These are phyloP conservation scores for Samsoniella hepiali DNA, from an alignment of 2,329 filamentous ascomycete genomes.

Conservation along the genomic window DNA sequence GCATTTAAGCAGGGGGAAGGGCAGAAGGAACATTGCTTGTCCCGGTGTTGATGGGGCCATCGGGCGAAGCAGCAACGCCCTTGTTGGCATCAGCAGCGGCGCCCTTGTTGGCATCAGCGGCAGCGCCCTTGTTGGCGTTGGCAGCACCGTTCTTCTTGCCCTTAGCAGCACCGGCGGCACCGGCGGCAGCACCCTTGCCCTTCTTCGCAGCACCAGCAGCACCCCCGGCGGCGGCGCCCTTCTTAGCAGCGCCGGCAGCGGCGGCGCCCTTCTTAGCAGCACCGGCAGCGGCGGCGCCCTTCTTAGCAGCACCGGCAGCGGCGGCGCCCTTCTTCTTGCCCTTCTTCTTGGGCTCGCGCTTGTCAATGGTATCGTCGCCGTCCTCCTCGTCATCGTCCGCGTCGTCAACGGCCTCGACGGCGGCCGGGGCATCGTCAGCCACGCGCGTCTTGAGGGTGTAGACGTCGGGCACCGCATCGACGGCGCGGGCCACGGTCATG, in stretches of 20 bases:
- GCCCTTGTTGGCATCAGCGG: neutral
- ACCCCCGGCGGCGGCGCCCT: neutral
- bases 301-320: neutral
- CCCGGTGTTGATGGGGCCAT: neutral
- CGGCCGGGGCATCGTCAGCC: neutral
- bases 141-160: neutral
- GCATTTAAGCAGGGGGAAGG: neutral
- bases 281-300: neutral
- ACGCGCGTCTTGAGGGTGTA: neutral
- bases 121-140: neutral
- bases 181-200: neutral
- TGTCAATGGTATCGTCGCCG: neutral
- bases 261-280: neutral
- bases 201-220: neutral
- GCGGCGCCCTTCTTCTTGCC: neutral
- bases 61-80: neutral
- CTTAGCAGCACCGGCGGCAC: neutral
- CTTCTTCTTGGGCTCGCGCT: neutral
- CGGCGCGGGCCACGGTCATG: neutral
- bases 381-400: conserved; percentile 1
- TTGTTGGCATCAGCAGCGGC: neutral
- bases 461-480: neutral
- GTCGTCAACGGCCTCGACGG: neutral
- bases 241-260: neutral
- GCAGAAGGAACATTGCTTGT: neutral